These are phyloP conservation scores for Echinochloa phyllopogon DNA, from an alignment of 176 grass and related monocot genomes.

Conservation along the genomic window DNA sequence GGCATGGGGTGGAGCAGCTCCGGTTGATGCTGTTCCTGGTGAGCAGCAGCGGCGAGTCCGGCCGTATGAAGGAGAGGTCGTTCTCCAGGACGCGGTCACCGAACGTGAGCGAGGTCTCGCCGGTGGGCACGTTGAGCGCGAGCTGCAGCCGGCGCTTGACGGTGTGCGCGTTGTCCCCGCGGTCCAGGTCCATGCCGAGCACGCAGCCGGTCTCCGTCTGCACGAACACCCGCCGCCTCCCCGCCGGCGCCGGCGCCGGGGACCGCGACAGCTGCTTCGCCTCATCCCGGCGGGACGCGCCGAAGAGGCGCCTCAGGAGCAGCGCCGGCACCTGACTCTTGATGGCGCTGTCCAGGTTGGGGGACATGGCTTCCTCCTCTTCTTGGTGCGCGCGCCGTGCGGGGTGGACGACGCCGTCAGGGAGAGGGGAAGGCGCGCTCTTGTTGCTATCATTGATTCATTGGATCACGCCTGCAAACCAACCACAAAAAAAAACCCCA, in stretches of 20 bases:
- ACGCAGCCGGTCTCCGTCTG: slow-evolving; percentile 87
- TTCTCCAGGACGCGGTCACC: slow-evolving; percentile 76
- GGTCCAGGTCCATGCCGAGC: slow-evolving; percentile 76
- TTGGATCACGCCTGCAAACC: slow-evolving; percentile 65
- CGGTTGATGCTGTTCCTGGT: slow-evolving; percentile 75
- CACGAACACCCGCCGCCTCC: slow-evolving; percentile 77
- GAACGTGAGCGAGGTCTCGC: slow-evolving; percentile 75
- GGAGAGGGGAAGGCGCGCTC: slow-evolving; percentile 54
- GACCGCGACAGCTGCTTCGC: slow-evolving; percentile 37
- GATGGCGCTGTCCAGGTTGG: slow-evolving; percentile 58
- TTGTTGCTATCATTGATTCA: slow-evolving; percentile 56
- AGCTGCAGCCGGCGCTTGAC: slow-evolving; percentile 83
- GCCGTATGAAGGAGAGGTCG: slow-evolving; percentile 67
- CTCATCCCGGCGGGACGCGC: slow-evolving; percentile 47
- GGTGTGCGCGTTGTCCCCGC: slow-evolving; percentile 73
- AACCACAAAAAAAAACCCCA: slow-evolving; percentile 3
- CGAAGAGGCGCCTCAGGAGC: slow-evolving; percentile 54
- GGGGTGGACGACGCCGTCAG: slow-evolving; percentile 63
- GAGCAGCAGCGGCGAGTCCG: slow-evolving; percentile 69
- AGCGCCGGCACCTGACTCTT: slow-evolving; percentile 68
- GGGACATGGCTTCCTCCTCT: slow-evolving; percentile 80
- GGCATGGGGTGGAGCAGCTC: slow-evolving; percentile 83
- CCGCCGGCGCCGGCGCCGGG: slow-evolving; percentile 38
- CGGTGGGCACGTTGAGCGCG: slow-evolving; percentile 76
- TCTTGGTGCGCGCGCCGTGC: slow-evolving; percentile 68